Conservation (phyloP, 2,329 filamentous ascomycete genomes). For the Scorias spongiosa region DNA sequence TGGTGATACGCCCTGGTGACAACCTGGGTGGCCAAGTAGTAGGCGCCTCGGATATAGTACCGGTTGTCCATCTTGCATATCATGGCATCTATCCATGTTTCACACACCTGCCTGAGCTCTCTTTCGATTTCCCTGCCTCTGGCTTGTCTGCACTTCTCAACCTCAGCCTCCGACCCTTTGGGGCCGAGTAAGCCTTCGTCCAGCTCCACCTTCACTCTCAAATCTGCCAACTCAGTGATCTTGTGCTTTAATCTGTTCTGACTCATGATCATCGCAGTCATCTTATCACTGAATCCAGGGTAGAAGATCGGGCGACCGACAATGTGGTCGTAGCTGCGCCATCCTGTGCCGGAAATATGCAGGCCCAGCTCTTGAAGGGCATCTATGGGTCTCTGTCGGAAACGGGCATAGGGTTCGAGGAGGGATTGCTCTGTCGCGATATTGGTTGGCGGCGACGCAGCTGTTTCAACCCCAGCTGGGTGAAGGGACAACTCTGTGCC, state of each 20-base stretch:
- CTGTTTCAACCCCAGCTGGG: conserved; percentile 25
- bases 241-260: conserved; percentile 60
- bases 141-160: conserved; percentile 31
- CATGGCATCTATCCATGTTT: conserved; percentile 83
- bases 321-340: conserved; percentile 83
- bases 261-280: conserved; percentile 63
- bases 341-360: conserved; percentile 84
- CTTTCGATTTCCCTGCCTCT: conserved; percentile 44
- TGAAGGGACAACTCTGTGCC: conserved; percentile 30
- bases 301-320: conserved; percentile 93
- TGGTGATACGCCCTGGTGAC: conserved; percentile 90
- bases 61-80: conserved; percentile 99
- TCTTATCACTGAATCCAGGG: conserved; percentile 76
- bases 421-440: conserved; percentile 44
- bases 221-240: conserved; percentile 61
- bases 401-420: conserved; percentile 73
- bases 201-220: conserved; percentile 60
- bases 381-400: conserved; percentile 55
- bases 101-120: conserved; percentile 64
- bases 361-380: conserved; percentile 89
- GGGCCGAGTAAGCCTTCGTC: conserved; percentile 54
- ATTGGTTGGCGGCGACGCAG: conserved; percentile 7
- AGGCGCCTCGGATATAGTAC: conserved; percentile 77
- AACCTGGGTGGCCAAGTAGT: conserved; percentile 77
- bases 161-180: conserved; percentile 31